Conservation (phyloP, 1,284 basidiomycete genomes). For the Meripilus lineatus region DNA sequence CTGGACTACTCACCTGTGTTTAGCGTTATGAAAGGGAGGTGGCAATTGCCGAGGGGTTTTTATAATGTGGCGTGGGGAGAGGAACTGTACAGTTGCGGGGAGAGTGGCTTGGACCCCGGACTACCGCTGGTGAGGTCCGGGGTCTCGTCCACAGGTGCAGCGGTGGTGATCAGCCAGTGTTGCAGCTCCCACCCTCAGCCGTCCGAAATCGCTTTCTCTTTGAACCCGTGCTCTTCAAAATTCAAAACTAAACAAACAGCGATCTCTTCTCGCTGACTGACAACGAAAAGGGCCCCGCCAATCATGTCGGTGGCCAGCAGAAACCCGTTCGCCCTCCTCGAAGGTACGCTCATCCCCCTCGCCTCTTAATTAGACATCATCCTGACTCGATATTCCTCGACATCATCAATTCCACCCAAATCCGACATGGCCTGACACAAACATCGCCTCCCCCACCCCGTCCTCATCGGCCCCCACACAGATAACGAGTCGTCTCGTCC, state of each 20-base stretch:
- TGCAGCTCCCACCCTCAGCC: no score
- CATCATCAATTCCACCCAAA: background rate
- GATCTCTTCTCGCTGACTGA: conserved; percentile 34
- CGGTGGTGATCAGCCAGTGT: conserved; percentile 8
- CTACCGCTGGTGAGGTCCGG: conserved; percentile 19
- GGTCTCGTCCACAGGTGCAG: conserved; percentile 17
- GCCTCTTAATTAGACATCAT: conserved; percentile 10
- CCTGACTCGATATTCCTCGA: conserved; percentile 1
- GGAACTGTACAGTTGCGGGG: conserved; percentile 31
- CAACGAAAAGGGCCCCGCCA: conserved; percentile 55
- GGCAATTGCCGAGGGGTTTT: conserved; percentile 11
- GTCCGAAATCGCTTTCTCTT: conserved; percentile 12
- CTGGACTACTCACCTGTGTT: conserved; percentile 48
- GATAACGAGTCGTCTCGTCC: conserved; percentile 36
- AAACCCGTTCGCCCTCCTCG: conserved; percentile 78
- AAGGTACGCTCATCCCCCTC: conserved; percentile 39
- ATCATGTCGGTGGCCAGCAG: conserved; percentile 83
- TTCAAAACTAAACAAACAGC: conserved; percentile 20
- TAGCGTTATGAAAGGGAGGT: no score
- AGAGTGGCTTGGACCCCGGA: conserved; percentile 29
- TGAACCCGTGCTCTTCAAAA: conserved; percentile 20
- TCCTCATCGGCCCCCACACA: conserved; percentile 10
- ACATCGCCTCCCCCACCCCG: conserved; percentile 35
- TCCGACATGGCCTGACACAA: conserved; percentile 16
- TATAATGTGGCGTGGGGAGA: conserved; percentile 23